Conservation (phyloP, 768 basidiomycete genomes). For the Suillus placidus region DNA sequence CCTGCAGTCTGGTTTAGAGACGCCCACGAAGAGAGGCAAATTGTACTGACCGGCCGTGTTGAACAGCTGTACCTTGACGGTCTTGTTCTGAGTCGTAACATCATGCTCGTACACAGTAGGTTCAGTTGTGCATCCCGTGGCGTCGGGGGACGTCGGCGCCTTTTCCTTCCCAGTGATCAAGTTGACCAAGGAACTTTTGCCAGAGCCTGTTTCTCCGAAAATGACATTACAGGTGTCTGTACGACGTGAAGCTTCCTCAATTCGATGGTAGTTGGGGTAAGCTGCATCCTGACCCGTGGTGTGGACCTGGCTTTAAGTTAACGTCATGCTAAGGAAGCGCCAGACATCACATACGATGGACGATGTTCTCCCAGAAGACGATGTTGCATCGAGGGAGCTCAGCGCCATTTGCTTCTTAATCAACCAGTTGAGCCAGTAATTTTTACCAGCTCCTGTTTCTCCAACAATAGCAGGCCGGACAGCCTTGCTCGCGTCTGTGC, state of each 20-base stretch:
- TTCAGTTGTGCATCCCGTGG: conserved; percentile 18
- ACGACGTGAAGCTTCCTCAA: too few species aligned
- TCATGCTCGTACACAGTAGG: neutral
- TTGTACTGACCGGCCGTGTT: conserved; percentile 27
- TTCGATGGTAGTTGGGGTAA: accelerated
- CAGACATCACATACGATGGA: too few species aligned
- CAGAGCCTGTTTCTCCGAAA: conserved; percentile 37
- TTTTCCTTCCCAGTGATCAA: conserved; percentile 33
- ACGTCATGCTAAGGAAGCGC: too few species aligned
- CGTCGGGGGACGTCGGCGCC: conserved; percentile 26
- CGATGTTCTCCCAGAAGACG: too few species aligned
- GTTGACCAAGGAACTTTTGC: conserved; percentile 34
- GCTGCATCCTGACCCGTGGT: too few species aligned
- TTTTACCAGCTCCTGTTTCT: too few species aligned
- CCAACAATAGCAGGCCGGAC: too few species aligned
- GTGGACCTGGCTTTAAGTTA: too few species aligned
- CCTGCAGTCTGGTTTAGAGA: conserved; percentile 14
- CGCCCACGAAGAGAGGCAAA: neutral
- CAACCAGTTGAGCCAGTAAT: too few species aligned
- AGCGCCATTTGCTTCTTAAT: too few species aligned
- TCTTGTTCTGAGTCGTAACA: neutral
- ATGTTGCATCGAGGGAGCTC: too few species aligned
- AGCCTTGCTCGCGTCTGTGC: too few species aligned
- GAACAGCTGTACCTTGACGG: conserved; percentile 23
- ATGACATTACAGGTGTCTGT: conserved; percentile 21